Conservation (phyloP, 169 alveolate genomes). For the Plasmodium inui region DNA sequence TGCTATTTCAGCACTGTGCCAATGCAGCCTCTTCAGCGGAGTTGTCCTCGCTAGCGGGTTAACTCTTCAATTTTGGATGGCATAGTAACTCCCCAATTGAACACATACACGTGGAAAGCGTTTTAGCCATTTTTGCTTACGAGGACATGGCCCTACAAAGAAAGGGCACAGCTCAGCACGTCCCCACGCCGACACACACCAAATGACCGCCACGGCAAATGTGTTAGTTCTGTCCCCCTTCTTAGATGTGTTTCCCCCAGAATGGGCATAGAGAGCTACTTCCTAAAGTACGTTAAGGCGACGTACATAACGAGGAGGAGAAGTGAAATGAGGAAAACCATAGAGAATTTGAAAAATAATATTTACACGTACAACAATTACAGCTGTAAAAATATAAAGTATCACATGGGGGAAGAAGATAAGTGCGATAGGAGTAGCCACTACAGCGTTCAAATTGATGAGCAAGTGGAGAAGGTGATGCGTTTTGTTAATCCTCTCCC, state of each 20-base stretch:
- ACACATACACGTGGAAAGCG: background rate
- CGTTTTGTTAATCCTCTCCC: conserved; percentile 23
- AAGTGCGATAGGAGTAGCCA: background rate
- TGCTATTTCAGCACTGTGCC: background rate
- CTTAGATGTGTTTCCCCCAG: background rate
- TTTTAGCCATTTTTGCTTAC: background rate
- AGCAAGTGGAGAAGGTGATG: conserved; percentile 10
- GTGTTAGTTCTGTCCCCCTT: background rate
- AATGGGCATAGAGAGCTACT: conserved; percentile 57
- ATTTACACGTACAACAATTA: conserved; percentile 59
- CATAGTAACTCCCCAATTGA: background rate
- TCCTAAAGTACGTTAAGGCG: conserved; percentile 42
- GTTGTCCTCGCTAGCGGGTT: background rate
- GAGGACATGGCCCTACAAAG: background rate
- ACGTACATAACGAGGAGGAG: conserved; percentile 62
- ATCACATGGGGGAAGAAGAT: conserved; percentile 42
- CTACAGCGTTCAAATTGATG: conserved; percentile 40
- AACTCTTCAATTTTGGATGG: background rate
- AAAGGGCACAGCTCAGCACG: background rate
- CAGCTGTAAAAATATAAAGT: conserved; percentile 35
- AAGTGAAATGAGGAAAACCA: conserved; percentile 65
- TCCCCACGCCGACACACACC: background rate
- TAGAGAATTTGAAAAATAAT: conserved; percentile 60
- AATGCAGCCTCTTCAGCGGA: background rate
- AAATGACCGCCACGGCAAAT: background rate